These are phyloP conservation scores for Globisporangium nunn DNA, from an alignment of 352 stramenopile genomes.

Conservation along the genomic window DNA sequence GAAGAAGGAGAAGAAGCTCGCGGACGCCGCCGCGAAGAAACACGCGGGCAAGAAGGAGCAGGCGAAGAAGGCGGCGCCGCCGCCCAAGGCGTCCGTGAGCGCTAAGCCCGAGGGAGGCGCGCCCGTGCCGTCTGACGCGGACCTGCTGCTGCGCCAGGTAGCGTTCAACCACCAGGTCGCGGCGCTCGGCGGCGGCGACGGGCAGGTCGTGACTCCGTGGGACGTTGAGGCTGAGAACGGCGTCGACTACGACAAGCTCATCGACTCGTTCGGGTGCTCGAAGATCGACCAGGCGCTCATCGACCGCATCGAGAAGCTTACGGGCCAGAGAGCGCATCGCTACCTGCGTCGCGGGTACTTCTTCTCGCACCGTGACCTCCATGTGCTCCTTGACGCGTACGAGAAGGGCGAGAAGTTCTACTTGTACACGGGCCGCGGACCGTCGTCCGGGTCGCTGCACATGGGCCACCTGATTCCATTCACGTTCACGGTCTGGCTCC, in stretches of 20 bases:
- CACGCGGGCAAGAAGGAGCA: conserved; percentile 24
- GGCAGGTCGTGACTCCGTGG: conserved; percentile 90
- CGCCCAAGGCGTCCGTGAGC: conserved; percentile 51
- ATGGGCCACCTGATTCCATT: conserved; percentile 99
- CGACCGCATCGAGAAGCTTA: conserved; percentile 93
- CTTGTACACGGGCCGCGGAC: conserved; percentile 98
- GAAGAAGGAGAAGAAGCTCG: conserved; percentile 87
- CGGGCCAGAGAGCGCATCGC: conserved; percentile 90
- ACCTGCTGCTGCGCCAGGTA: conserved; percentile 64
- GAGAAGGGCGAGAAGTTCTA: conserved; percentile 97
- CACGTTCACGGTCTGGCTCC: conserved; percentile 98
- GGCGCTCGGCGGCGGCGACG: conserved; percentile 37
- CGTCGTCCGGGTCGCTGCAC: conserved; percentile 96
- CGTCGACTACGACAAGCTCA: conserved; percentile 99
- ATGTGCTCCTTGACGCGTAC: conserved; percentile 93
- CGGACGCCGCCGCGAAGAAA: conserved; percentile 38
- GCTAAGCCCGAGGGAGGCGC: conserved; percentile 60
- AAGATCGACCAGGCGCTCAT: conserved; percentile 93
- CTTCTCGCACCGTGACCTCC: conserved; percentile 99
- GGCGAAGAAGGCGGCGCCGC: conserved; percentile 39
- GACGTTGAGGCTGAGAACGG: conserved; percentile 92
- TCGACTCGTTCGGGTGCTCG: conserved; percentile 96
- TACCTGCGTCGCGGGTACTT: conserved; percentile 98
- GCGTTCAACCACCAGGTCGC: conserved; percentile 67
- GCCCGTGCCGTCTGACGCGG: conserved; percentile 39